Evolutionary conservation across 257 asterid species (phyloP).

Genomic region (Solanum medicagineum): DNA sequence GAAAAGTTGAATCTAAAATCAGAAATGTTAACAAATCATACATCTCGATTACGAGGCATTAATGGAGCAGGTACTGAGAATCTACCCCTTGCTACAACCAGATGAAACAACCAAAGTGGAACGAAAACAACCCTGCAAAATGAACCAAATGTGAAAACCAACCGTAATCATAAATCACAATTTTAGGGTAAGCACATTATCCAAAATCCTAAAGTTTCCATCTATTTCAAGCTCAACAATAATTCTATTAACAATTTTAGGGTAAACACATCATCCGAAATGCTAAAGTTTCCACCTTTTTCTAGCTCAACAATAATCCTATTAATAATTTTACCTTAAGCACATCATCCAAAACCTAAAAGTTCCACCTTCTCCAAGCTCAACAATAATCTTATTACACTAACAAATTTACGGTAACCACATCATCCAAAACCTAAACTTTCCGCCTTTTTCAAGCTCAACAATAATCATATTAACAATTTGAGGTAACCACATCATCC

Average conservation of each 20-base stretch:
- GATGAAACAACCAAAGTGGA: conserved; percentile 94
- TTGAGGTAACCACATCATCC: neutral
- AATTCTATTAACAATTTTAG: neutral
- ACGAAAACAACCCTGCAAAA: conserved; percentile 58
- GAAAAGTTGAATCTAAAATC: neutral
- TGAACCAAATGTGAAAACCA: neutral
- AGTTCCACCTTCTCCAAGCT: neutral
- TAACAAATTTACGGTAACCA: neutral
- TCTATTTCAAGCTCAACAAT: neutral
- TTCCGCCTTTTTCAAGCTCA: neutral
- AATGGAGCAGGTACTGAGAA: conserved; percentile 98
- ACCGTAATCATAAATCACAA: neutral
- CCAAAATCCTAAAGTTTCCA: neutral
- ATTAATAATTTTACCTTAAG: neutral
- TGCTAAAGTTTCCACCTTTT: neutral
- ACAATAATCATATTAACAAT: neutral
- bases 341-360: neutral
- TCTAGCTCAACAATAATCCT: neutral
- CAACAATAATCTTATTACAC: neutral
- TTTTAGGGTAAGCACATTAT: neutral
- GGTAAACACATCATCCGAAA: neutral
- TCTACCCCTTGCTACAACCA: conserved; percentile 90
- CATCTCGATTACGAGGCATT: conserved; percentile 84
- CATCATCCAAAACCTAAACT: neutral
- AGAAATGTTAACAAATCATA: conserved; percentile 22